Evolutionary conservation across 2,329 filamentous ascomycete genomes (phyloP), one percentile per base, ranked within the genome.

Genomic region (Exserohilum turcica): DNA sequence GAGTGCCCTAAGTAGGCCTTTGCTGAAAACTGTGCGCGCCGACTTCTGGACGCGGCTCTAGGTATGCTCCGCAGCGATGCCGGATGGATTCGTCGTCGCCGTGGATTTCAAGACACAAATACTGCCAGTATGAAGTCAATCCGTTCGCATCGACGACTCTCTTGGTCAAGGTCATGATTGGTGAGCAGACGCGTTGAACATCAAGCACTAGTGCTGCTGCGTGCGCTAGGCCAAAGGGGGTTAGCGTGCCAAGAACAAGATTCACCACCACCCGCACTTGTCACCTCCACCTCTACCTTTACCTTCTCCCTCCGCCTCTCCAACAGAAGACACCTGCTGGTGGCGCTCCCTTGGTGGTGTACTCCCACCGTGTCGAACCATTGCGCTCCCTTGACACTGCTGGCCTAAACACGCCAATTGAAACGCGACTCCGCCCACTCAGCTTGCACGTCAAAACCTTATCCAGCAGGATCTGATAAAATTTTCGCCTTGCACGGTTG

Each of bases 401-500:
- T 35, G 27, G 42, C 16, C 18, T 18, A 33, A 12, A 43, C 21
- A 7, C 38, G n/a, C 36, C n/a, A n/a, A n/a, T n/a, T n/a, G n/a
- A 18, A 4, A 5, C 15, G 19, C 38, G 10, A 5, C 6, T 29
- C 5, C 18, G 42, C 18, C 21, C 15, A 7, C 16, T 19, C 13
- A 24, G 18, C 13, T 19, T 16, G n/a, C 10, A 7, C 12, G 6
- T 13, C 4, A 24, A 29, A 7, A 35, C 32, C 28, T 48, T 48
- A 48, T 48, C 45, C 29, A 8, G 45, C 45, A 42, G 37, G 28
- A 48, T 48, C 45, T 48, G 45, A 48, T 40, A 40, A 48, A 48
- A 48, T 33, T 42, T 40, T 48, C 37, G 38, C 18, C 21, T 19
- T 31, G 18, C 28, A 33, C 37, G 45, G 18, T 24, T 24, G 21